Percentiles rank a stretch among this genome's conserved stretches.
Evolutionary conservation across 306 rosid species (phyloP).

Genomic region (Argentina anserina): DNA sequence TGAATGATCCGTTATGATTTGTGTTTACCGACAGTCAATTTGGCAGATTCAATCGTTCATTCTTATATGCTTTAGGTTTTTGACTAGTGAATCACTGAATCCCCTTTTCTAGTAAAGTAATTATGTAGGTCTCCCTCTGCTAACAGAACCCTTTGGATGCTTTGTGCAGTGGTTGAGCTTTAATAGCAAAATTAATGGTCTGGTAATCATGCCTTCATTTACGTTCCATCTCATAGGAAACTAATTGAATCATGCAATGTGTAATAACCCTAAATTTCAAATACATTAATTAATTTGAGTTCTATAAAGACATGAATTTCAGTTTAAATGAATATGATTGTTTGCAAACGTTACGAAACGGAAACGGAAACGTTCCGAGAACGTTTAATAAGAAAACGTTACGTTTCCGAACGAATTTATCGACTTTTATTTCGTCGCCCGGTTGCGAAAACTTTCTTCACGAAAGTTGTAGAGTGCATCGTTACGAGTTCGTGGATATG

Average conservation of each 20-base stretch:
- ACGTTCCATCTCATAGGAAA: background rate
- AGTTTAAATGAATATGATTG: too few species aligned
- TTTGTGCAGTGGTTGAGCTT: conserved; percentile 3
- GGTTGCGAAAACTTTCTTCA: too few species aligned
- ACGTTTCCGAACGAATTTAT: too few species aligned
- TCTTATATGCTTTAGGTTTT: background rate
- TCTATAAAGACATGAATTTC: too few species aligned
- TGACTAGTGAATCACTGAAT: background rate
- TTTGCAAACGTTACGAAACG: too few species aligned
- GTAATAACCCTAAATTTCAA: too few species aligned
- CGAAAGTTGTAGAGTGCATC: too few species aligned
- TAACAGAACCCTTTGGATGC: background rate
- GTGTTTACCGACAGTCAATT: conserved; percentile 14
- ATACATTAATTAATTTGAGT: too few species aligned
- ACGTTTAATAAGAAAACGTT: too few species aligned
- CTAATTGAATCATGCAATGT: background rate
- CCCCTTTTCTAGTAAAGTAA: background rate
- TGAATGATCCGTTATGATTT: background rate
- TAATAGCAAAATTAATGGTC: background rate
- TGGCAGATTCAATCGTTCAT: background rate
- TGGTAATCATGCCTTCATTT: background rate
- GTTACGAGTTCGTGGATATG: too few species aligned
- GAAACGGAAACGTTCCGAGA: too few species aligned
- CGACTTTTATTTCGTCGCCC: too few species aligned
- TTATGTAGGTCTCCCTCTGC: background rate